phyloP scores from a whole-genome alignment of 257 asterid genomes.

The Craterostigma plantagineum region DNA sequence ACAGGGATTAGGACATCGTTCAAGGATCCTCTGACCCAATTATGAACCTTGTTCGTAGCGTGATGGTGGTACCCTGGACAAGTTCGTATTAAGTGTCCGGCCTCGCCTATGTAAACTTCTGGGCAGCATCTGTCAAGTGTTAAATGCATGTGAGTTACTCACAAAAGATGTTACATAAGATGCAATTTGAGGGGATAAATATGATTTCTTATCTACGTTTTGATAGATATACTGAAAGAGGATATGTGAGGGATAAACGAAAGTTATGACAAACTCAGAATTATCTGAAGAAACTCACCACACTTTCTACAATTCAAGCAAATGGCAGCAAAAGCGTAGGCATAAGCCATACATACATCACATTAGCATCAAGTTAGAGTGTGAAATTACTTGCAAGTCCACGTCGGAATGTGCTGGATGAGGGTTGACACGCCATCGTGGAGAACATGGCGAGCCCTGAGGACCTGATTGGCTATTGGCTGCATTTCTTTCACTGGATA shows the following conservation, averaged over 20 bases:
- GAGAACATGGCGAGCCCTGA: conserved; percentile 34
- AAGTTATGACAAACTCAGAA: too few relatives aligned
- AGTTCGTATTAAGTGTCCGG: conserved; percentile 64
- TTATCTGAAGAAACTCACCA: neutral
- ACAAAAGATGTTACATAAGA: neutral
- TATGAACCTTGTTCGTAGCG: conserved; percentile 40
- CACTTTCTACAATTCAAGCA: neutral
- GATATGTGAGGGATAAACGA: too few relatives aligned
- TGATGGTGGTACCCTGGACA: conserved; percentile 53
- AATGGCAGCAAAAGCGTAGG: neutral
- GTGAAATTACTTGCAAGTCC: conserved; percentile 74
- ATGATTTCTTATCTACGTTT: neutral
- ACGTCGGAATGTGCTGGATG: conserved; percentile 38
- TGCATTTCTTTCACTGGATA: conserved; percentile 40
- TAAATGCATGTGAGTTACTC: neutral
- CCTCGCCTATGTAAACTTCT: conserved; percentile 65
- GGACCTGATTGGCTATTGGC: conserved; percentile 55
- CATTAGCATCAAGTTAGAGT: neutral
- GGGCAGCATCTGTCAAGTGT: conserved; percentile 47
- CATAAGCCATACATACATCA: neutral
- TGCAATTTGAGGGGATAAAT: neutral
- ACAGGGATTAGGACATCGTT: conserved; percentile 48
- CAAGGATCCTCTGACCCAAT: conserved; percentile 44
- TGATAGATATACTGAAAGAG: too few relatives aligned
- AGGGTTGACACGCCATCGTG: conserved; percentile 64